Base-by-base conservation (phyloP, 2,329 filamentous ascomycete genomes). In the Aspergillus arachidicola region DNA sequence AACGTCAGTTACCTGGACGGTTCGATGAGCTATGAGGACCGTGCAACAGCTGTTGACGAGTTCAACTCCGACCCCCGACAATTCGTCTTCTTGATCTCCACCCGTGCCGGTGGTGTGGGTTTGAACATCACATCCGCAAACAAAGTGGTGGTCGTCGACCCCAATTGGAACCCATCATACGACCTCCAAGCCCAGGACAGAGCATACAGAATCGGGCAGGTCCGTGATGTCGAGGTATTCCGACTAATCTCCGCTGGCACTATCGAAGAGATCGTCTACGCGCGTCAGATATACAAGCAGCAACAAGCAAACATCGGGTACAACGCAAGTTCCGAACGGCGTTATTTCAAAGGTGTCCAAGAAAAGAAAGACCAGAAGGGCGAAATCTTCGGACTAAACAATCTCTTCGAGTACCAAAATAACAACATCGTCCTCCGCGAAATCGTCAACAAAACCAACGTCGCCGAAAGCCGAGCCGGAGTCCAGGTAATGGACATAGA, bases 251-350 rank as follows among this genome's bases (percentile, higher is more conserved):
- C 91, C 2, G 89, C 92, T 1, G 95, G 95, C 0, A 98, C 95
- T 0, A 93, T 99, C 19, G 95, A 99, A 74, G 95, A 99, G 77
- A 95, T 97, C 59, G 93, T 98, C 9, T 99, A 99, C 72, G 95
- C 94, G 0, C 87, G 95, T 7, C 95, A 99, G 72, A 95, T 99
- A 45, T 99, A 99, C 84, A 99, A 99, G 77, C 95, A 99, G 74
- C 95, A 99, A 73, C 95, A 98, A 79, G 94, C 95, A 30, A 98
- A 97, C 72, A 98, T 99, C 63, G 95, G 92, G 0, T 98, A 99
- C 78, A 96, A 90, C 38, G 95, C 95, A 0, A 96, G 92, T 0
- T 91, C 89, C 6, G 95, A 99, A 77, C 89, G 95, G 4, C 88
- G 95, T 1, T 99, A 99, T 77, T 99, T 99, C 81, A 93, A 91